Base-by-base conservation (phyloP, 345 rosid species). In the Eucalyptus decipiens region DNA sequence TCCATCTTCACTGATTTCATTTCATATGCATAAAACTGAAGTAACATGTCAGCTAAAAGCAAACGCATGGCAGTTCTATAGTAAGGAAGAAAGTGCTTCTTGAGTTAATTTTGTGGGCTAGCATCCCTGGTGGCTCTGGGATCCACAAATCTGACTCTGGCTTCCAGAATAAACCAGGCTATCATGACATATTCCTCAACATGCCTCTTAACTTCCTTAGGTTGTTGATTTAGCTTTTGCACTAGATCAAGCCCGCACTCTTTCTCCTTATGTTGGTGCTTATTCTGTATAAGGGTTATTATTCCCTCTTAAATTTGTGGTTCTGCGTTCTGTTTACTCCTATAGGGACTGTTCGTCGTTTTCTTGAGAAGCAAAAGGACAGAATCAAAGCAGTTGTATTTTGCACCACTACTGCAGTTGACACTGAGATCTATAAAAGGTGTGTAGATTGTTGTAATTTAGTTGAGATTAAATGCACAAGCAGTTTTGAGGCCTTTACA, bases 401-500 rank as follows among this genome's bases (percentile, higher is more conserved):
- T 92, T 98, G 99, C 91, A 98, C 96, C 86, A 92, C 94, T 69
- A 98, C 99, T 86, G 91, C 99, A 85, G 89, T 94, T 60, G 99
- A 98, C 94, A 98, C 99, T 6, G 99, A 98, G 94, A 98, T 97
- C 92, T 98, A 97, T 92, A 98, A 97, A 92, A 94, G 99, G 99
- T 90, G 16, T 49, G 47, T 43, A 16, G 19, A 30, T 50, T 10
- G 11, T 50, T 88, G 51, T 32, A 34, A 60, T 34, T 86, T 37
- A 54, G 43, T 50, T 37, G 47, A 76, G 83, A 37, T 34, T 65
- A 65, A 65, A 65, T 14, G 76, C 76, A n/a, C 76, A n/a, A 76
- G 83, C 42, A 76, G 47, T 40, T 76, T 37, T 76, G 45, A 76
- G 47, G 47, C 83, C 83, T 34, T 34, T 37, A 12, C 83, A 76